These are phyloP conservation scores for Nicotiana otophora DNA, from an alignment of 257 asterid species.

Conservation along the genomic window DNA sequence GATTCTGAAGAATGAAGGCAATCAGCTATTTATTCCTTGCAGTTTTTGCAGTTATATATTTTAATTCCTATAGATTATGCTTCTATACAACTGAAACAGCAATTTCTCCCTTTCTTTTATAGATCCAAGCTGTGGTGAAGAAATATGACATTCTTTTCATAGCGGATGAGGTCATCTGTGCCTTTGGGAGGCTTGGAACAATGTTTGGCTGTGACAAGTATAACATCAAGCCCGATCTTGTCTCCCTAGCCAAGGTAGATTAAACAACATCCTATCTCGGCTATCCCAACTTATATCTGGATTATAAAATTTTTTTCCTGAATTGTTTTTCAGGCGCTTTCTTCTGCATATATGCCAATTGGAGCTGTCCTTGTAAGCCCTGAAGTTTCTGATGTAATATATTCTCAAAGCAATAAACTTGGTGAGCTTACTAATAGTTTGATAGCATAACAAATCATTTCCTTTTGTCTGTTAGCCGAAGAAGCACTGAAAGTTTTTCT, in stretches of 20 bases:
- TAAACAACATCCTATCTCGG: background rate
- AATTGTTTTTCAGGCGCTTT: conserved; percentile 59
- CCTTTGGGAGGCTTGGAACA: conserved; percentile 91
- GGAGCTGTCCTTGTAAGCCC: conserved; percentile 95
- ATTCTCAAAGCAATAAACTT: conserved; percentile 84
- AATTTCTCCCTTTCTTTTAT: conserved; percentile 9
- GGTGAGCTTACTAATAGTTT: conserved; percentile 35
- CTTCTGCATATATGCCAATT: conserved; percentile 92
- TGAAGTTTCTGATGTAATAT: conserved; percentile 62
- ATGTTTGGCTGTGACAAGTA: conserved; percentile 92
- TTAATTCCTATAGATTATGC: background rate
- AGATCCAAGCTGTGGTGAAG: conserved; percentile 85
- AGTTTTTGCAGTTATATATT: background rate
- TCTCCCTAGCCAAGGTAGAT: conserved; percentile 76
- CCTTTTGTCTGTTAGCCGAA: background rate
- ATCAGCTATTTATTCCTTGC: background rate
- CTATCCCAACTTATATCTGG: background rate
- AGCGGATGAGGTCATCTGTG: conserved; percentile 97
- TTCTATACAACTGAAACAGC: background rate
- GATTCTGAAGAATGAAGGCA: background rate
- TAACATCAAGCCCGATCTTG: conserved; percentile 89
- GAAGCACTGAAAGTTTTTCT: background rate
- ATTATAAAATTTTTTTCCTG: background rate
- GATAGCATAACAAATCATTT: background rate
- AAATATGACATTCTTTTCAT: conserved; percentile 80